phyloP scores from a whole-genome alignment of 169 alveolate species.

The Plasmodium relictum region DNA sequence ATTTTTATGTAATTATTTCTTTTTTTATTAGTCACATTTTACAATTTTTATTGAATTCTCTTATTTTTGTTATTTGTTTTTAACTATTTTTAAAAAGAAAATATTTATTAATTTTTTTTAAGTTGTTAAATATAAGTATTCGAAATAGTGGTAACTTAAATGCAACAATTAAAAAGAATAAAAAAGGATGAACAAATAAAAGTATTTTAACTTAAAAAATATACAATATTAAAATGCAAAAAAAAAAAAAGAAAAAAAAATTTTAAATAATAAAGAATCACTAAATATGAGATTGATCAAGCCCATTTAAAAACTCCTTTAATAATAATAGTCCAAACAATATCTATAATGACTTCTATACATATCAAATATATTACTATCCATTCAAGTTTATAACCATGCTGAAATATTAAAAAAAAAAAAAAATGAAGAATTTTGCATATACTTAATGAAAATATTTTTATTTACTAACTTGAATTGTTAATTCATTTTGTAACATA shows the following conservation, averaged over 20 bases:
- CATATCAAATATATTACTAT: slow-evolving; percentile 87
- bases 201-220: neutral
- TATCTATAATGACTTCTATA: slow-evolving; percentile 88
- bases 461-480: slow-evolving; percentile 79
- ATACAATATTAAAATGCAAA: neutral
- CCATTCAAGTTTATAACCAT: slow-evolving; percentile 90
- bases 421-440: neutral
- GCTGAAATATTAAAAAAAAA: slow-evolving; percentile 72
- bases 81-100: neutral
- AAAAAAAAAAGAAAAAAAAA: slow-evolving; percentile 14
- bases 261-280: neutral
- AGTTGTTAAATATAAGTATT: no score
- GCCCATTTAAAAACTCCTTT: slow-evolving; percentile 87
- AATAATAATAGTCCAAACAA: slow-evolving; percentile 89
- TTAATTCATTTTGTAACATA: slow-evolving; percentile 88
- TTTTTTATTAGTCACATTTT: neutral
- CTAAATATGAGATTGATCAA: slow-evolving; percentile 40
- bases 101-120: no score
- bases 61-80: neutral
- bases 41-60: no score
- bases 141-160: no score
- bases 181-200: neutral
- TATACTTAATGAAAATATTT: neutral
- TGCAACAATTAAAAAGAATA: no score
- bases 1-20: no score